phyloP scores from a whole-genome alignment of 805 yeast genomes.

The Candida ascalaphidarum region DNA sequence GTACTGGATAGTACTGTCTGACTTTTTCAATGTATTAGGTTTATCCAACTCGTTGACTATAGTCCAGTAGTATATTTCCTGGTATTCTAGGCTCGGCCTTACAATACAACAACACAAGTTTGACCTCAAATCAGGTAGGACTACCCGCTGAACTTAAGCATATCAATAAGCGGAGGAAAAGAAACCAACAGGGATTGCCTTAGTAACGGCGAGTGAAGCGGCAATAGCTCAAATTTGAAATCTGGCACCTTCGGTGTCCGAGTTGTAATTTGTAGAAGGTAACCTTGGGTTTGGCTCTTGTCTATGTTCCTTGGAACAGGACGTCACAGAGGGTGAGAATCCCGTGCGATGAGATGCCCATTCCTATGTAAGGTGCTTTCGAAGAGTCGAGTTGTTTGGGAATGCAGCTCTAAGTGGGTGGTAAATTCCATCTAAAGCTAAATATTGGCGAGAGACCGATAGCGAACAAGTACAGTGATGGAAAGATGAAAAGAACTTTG shows the following conservation, averaged over 20 bases:
- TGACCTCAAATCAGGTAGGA: constrained; percentile 34
- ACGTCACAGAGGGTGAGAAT: constrained; percentile 36
- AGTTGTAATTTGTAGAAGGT: constrained; percentile 32
- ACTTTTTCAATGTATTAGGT: constrained; percentile 7
- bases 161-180: constrained; percentile 38
- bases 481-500: constrained; percentile 38
- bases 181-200: constrained; percentile 39
- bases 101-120: constrained; percentile 16
- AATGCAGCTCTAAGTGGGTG: constrained; percentile 33
- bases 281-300: constrained; percentile 20
- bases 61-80: too few relatives aligned
- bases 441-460: constrained; percentile 40
- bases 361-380: constrained; percentile 20
- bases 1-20: constrained; percentile 3
- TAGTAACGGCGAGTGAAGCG: constrained; percentile 36
- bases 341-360: constrained; percentile 26
- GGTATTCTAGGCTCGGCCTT: constrained; percentile 5
- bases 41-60: constrained; percentile 8
- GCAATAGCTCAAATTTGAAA: constrained; percentile 33
- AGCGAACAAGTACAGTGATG: constrained; percentile 40
- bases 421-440: constrained; percentile 35
- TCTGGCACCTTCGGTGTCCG: constrained; percentile 29
- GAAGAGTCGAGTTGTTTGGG: constrained; percentile 31
- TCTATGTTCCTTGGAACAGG: too few relatives aligned
- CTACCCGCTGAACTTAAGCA: constrained; percentile 39